Evolutionary conservation across 441 rosid species (phyloP), one percentile per base, ranked within the genome.

Genomic region (Manihot esculenta): DNA sequence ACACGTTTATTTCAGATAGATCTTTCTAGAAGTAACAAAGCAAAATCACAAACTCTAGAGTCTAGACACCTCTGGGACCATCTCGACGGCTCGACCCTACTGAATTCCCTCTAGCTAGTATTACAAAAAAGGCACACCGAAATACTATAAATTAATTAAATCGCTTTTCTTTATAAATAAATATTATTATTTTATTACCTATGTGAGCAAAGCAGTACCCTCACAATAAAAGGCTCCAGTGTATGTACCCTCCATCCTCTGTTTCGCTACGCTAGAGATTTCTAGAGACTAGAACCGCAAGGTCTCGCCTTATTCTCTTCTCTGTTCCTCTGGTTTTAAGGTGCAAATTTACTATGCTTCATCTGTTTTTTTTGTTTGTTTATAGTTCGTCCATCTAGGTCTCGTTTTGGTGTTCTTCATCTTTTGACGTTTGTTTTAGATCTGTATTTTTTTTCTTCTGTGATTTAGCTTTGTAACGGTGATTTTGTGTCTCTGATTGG

Each of bases 21-120:
- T 68, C 44, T 64, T 81, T 81, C 84, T 76, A 76, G 84, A 81
- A 78, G 74, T 41, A 69, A 8, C 21, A 24, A 7, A 54, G 38
- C n/a, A 21, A 38, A 45, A 58, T 14, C n/a, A n/a, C 33, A 6
- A 4, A 38, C 42, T 7, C 9, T 7, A 30, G 33, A 13, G 10
- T 69, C 84, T 60, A 70, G 76, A 70, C 74, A 24, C 51, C 66
- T 81, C 81, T 7, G 41, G 79, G 66, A 49, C 78, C 78, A 44
- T 20, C 49, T 60, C 60, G 24, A 55, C 33, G 10, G 62, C 12
- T 51, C 24, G 56, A 53, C 38, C 15, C 27, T 50, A 1, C 3
- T 10, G 1, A 26, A 12, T 50, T 21, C 6, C 18, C 4, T 10
- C 45, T n/a, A 45, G 2, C 5, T 50, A 18, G 3, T 10, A 60